These are phyloP conservation scores for Alternaria panax DNA, from an alignment of 2,329 filamentous ascomycete genomes.

Conservation along the genomic window DNA sequence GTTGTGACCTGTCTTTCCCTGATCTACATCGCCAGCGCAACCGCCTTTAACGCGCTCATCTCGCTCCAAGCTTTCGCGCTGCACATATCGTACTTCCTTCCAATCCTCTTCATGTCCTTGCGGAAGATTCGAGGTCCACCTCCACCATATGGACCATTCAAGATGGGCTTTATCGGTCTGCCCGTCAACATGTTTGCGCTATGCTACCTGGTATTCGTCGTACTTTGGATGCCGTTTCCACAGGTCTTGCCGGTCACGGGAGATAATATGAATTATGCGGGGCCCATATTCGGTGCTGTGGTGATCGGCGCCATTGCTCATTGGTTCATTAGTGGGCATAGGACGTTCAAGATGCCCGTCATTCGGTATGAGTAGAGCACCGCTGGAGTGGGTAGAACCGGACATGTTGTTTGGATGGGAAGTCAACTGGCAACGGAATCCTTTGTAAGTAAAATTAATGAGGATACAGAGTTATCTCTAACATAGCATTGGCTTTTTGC, in stretches of 20 bases:
- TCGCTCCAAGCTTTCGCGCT: slow-evolving; percentile 43
- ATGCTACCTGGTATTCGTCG: slow-evolving; percentile 34
- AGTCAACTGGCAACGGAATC: neutral
- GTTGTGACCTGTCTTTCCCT: slow-evolving; percentile 44
- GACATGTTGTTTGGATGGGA: neutral
- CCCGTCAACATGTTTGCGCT: slow-evolving; percentile 37
- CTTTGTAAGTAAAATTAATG: neutral
- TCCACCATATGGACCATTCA: slow-evolving; percentile 38
- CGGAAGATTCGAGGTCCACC: slow-evolving; percentile 27
- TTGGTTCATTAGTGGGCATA: slow-evolving; percentile 30
- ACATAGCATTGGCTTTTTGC: neutral
- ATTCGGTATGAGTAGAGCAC: slow-evolving; percentile 30
- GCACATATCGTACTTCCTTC: slow-evolving; percentile 44
- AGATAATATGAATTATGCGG: slow-evolving; percentile 44
- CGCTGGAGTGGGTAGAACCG: neutral
- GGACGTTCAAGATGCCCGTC: slow-evolving; percentile 33
- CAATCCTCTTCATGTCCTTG: slow-evolving; percentile 39
- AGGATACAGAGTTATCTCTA: neutral
- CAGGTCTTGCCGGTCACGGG: slow-evolving; percentile 34
- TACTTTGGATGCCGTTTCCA: slow-evolving; percentile 44
- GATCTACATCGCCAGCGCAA: slow-evolving; percentile 41
- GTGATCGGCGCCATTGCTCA: slow-evolving; percentile 31
- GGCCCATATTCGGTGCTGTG: slow-evolving; percentile 37
- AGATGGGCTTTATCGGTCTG: slow-evolving; percentile 34
- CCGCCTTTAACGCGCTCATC: slow-evolving; percentile 49